phyloP scores from a whole-genome alignment of 352 stramenopile species.

The Globisporangium rhizosaccharum region DNA sequence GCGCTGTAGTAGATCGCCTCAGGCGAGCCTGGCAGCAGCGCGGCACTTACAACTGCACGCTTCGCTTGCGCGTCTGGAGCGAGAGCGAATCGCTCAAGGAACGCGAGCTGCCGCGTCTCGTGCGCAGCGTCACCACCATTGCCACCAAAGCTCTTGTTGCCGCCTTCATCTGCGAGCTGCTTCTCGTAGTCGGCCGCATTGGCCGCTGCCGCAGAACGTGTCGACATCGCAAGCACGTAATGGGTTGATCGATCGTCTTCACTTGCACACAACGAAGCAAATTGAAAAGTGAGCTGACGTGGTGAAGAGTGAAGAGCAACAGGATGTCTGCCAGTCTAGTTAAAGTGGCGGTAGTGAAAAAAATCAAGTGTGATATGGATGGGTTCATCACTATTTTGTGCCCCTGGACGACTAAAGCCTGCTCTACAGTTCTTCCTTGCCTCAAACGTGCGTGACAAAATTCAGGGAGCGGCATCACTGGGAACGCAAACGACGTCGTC shows the following conservation, averaged over 20 bases:
- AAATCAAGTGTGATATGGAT: background rate
- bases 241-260: background rate
- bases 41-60: background rate
- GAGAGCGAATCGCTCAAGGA: background rate
- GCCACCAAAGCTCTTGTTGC: background rate
- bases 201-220: background rate
- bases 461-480: no score
- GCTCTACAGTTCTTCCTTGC: no score
- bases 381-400: background rate
- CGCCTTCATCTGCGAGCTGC: slow-evolving; percentile 1
- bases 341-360: background rate
- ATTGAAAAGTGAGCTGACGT: background rate
- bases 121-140: background rate
- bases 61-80: background rate
- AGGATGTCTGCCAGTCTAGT: no score
- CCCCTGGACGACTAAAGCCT: no score
- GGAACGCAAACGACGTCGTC: no score
- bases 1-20: no score
- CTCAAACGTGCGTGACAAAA: no score
- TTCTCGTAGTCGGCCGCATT: background rate
- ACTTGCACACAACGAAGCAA: background rate
- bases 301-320: background rate
- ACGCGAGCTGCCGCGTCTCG: background rate
- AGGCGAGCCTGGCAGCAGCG: no score
- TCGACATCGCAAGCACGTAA: background rate